A percentile compares a stretch with the other conserved stretches of the same genome.
phyloP scores from a whole-genome alignment of 441 rosid genomes.

The Sinapis alba region DNA sequence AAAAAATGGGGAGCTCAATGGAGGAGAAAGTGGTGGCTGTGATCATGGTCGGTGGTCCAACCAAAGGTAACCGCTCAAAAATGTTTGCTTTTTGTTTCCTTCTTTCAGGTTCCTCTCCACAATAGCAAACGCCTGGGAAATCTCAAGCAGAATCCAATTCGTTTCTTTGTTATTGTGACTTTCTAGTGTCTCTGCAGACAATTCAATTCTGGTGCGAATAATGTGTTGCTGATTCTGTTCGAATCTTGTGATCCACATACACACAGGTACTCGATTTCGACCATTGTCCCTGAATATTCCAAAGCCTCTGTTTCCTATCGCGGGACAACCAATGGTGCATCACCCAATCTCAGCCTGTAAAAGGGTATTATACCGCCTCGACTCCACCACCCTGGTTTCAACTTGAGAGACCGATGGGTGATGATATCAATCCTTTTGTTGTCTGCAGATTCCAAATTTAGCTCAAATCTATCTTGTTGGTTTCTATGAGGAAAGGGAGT shows the following conservation, averaged over 20 bases:
- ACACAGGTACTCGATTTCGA: conserved; percentile 62
- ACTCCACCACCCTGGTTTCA: not conserved
- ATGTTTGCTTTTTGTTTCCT: not conserved
- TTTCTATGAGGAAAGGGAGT: conserved; percentile 74
- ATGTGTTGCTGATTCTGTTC: not conserved
- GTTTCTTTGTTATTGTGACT: not conserved
- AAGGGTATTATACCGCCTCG: conserved; percentile 48
- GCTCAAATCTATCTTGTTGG: conserved; percentile 70
- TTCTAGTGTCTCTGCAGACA: not conserved
- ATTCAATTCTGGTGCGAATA: not conserved
- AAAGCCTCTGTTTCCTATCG: conserved; percentile 88
- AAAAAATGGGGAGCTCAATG: conserved; percentile 55
- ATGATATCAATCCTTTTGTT: conserved; percentile 6
- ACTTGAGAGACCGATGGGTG: not conserved
- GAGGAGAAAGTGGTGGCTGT: conserved; percentile 77
- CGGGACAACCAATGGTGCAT: conserved; percentile 91
- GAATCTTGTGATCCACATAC: not conserved
- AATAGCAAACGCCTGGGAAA: not conserved
- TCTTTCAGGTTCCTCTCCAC: not conserved
- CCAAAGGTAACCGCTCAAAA: conserved; percentile 54
- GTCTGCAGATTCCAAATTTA: conserved; percentile 60
- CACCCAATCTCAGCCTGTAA: conserved; percentile 80
- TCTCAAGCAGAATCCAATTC: not conserved
- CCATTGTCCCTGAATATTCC: conserved; percentile 65
- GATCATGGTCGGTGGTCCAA: conserved; percentile 89